Evolutionary conservation across 1,139 yeast species (phyloP).

Genomic region (Saccharomyces hybrid): DNA sequence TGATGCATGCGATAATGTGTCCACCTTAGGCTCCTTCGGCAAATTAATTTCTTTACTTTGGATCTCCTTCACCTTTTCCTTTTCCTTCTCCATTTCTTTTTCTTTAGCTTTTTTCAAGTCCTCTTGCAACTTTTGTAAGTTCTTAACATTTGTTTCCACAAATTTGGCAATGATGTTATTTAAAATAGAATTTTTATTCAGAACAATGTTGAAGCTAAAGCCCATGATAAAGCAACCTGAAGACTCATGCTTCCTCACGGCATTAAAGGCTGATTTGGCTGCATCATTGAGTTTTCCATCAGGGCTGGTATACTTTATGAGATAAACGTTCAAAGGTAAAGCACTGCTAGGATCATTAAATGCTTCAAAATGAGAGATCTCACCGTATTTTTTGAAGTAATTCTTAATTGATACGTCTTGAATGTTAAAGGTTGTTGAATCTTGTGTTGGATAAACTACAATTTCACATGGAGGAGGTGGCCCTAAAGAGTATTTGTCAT

Average conservation of each 20-base stretch:
- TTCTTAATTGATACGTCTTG: constrained; percentile 34
- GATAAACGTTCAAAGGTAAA: constrained; percentile 69
- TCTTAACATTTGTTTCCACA: constrained; percentile 20
- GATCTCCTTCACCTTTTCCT: constrained; percentile 3
- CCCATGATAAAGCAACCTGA: constrained; percentile 33
- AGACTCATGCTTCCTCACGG: constrained; percentile 30
- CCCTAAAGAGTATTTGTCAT: constrained; percentile 68
- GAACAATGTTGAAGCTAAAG: constrained; percentile 20
- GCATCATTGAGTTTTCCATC: constrained; percentile 34
- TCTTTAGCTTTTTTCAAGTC: constrained; percentile 12
- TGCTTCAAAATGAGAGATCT: constrained; percentile 47
- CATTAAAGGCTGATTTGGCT: constrained; percentile 39
- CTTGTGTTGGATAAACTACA: constrained; percentile 56
- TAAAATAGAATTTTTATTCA: constrained; percentile 19
- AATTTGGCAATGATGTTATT: constrained; percentile 19
- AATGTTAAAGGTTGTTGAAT: constrained; percentile 32
- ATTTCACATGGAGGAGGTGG: constrained; percentile 67
- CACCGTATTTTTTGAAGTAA: constrained; percentile 59
- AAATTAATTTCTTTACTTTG: not conserved
- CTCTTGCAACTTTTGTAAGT: constrained; percentile 12
- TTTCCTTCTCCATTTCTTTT: constrained; percentile 7
- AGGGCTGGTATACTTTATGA: constrained; percentile 55
- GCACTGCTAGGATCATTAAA: constrained; percentile 70
- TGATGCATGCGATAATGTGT: not conserved
- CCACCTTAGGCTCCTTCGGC: not conserved